A percentile compares a stretch with the other conserved stretches of the same genome.
phyloP scores from a whole-genome alignment of 257 asterid genomes.

The Capsicum chinense region DNA sequence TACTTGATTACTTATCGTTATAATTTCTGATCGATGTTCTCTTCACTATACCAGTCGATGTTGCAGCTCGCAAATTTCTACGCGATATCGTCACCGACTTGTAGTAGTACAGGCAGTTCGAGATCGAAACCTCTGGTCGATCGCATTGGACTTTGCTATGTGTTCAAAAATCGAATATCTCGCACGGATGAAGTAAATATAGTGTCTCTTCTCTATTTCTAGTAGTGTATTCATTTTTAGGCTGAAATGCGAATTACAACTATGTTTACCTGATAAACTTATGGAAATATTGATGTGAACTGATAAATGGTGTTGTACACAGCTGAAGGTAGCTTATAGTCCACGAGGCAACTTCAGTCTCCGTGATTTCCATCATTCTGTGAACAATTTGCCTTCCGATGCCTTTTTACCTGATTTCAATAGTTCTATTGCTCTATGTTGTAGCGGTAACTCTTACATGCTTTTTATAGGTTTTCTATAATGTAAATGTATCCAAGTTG shows the following conservation, averaged over 20 bases:
- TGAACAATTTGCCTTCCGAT: constrained; percentile 76
- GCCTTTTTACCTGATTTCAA: constrained; percentile 61
- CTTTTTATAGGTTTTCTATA: neutral
- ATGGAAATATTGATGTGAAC: neutral
- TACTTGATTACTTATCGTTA: neutral
- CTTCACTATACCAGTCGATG: constrained; percentile 54
- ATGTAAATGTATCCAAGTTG: neutral
- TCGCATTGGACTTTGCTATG: constrained; percentile 80
- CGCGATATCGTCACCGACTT: constrained; percentile 52
- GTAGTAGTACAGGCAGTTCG: constrained; percentile 33
- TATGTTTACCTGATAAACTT: constrained; percentile 19
- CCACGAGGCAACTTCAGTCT: constrained; percentile 81
- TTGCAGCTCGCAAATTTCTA: constrained; percentile 88
- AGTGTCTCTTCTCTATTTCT: neutral
- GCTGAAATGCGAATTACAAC: constrained; percentile 7
- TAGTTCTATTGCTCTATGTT: constrained; percentile 46
- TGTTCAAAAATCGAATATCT: constrained; percentile 54
- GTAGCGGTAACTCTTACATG: constrained; percentile 43
- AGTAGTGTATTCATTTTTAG: neutral
- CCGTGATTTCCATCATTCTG: constrained; percentile 87
- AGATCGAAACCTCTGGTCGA: constrained; percentile 64
- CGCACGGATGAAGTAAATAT: constrained; percentile 62
- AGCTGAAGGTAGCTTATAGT: constrained; percentile 89
- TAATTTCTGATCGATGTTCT: constrained; percentile 15
- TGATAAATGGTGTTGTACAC: constrained; percentile 42